Evolutionary conservation across 1,139 yeast genomes (phyloP), one percentile per base, ranked within the genome.

Genomic region (Kurtzmaniella quercitrusa): DNA sequence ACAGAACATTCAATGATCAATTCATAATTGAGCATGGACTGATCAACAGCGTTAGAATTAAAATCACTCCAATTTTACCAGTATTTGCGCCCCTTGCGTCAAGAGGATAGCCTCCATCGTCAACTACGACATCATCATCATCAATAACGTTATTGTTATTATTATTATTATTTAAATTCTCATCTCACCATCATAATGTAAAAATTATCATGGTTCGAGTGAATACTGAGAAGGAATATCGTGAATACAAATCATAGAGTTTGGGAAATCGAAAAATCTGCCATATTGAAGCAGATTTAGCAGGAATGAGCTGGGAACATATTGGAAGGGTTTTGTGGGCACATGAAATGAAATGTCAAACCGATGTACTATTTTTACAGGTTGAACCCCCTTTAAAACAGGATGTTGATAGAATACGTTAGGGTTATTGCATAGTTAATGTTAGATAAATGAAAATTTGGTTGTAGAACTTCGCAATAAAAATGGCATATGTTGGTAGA

Each of bases 1-100:
- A 17, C 56, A 51, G 32, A 39, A 42, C 32, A 42, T 42, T 19
- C 41, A 28, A 30, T 37, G 21, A 42, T 26, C n/a, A 9, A 26
- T 11, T 21, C n/a, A n/a, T n/a, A n/a, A n/a, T n/a, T n/a, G n/a
- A n/a, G n/a, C n/a, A n/a, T n/a, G n/a, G n/a, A n/a, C n/a, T n/a
- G n/a, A n/a, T n/a, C n/a, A n/a, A n/a, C n/a, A n/a, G n/a, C n/a
- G n/a, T n/a, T n/a, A n/a, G n/a, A n/a, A n/a, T n/a, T n/a, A n/a
- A n/a, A n/a, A n/a, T n/a, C n/a, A n/a, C n/a, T n/a, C n/a, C n/a
- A n/a, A n/a, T n/a, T n/a, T n/a, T n/a, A n/a, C n/a, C n/a, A n/a
- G n/a, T n/a, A n/a, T n/a, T n/a, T n/a, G n/a, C n/a, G n/a, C n/a
- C n/a, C n/a, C n/a, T n/a, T n/a, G n/a, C n/a, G n/a, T n/a, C n/a